These are phyloP conservation scores for Aspergillus pseudoviridinutans DNA, from an alignment of 2,329 filamentous ascomycete species.

Conservation along the genomic window DNA sequence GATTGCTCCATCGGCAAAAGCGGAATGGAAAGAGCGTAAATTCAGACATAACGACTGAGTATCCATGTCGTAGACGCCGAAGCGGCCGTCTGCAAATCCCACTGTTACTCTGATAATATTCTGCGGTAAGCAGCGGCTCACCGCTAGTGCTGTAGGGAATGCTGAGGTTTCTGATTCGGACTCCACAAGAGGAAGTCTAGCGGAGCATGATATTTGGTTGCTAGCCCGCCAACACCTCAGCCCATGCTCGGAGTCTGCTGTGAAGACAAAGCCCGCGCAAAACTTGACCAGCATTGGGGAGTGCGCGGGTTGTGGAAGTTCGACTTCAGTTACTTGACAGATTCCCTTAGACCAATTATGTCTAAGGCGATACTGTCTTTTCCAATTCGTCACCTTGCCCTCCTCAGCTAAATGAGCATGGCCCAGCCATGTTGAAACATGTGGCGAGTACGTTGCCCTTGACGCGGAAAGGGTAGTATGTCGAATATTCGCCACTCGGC, in stretches of 20 bases:
- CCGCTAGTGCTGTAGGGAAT: slow-evolving; percentile 53
- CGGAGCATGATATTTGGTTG: slow-evolving; percentile 56
- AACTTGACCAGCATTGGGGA: slow-evolving; percentile 70
- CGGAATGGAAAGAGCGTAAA: slow-evolving; percentile 55
- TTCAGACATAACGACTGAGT: slow-evolving; percentile 43
- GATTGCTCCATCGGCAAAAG: slow-evolving; percentile 62
- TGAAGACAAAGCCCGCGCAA: slow-evolving; percentile 71
- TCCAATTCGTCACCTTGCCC: slow-evolving; percentile 66
- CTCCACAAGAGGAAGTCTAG: slow-evolving; percentile 36
- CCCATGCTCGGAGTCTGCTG: slow-evolving; percentile 65
- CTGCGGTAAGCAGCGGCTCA: slow-evolving; percentile 43
- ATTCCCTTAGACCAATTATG: slow-evolving; percentile 88
- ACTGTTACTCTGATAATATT: slow-evolving; percentile 58
- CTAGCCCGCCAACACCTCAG: slow-evolving; percentile 76
- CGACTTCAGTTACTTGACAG: slow-evolving; percentile 75
- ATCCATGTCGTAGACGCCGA: slow-evolving; percentile 64
- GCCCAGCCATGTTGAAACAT: slow-evolving; percentile 58
- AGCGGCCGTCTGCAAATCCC: slow-evolving; percentile 69
- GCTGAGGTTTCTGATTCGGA: slow-evolving; percentile 56
- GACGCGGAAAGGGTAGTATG: slow-evolving; percentile 34
- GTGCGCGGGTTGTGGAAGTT: slow-evolving; percentile 53
- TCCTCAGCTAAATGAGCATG: slow-evolving; percentile 54
- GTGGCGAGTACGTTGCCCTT: slow-evolving; percentile 51
- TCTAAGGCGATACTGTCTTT: slow-evolving; percentile 77
- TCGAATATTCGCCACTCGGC: slow-evolving; percentile 67